A percentile compares a stretch with the other conserved stretches of the same genome.
These are phyloP conservation scores for Pelargonium fulgidum DNA, from an alignment of 441 rosid genomes.

Conservation along the genomic window DNA sequence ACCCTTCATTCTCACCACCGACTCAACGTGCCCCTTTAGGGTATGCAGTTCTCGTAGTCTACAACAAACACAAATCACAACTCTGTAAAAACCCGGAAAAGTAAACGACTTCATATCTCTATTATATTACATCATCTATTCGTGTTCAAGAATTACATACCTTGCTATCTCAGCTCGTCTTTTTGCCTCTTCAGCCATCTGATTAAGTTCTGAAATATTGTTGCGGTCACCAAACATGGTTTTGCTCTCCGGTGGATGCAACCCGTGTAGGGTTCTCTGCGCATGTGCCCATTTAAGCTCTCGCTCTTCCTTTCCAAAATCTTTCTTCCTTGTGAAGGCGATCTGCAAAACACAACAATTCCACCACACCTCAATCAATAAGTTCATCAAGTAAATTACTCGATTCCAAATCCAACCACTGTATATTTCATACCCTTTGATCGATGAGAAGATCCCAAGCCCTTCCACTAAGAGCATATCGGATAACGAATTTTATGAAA, in stretches of 20 bases:
- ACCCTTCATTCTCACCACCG: conserved; percentile 35
- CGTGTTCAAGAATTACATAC: conserved; percentile 14
- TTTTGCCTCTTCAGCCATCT: conserved; percentile 43
- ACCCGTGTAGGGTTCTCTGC: conserved; percentile 45
- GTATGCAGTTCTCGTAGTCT: conserved; percentile 37
- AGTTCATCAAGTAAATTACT: background rate
- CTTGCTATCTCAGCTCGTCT: conserved; percentile 48
- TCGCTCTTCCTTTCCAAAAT: conserved; percentile 42
- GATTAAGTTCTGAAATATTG: conserved; percentile 33
- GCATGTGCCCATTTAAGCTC: conserved; percentile 54
- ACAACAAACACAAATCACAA: conserved; percentile 14
- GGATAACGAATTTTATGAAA: conserved; percentile 38
- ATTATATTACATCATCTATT: no score
- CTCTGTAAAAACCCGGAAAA: background rate
- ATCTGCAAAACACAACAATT: conserved; percentile 23
- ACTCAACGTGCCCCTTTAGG: conserved; percentile 39
- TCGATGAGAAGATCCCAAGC: conserved; percentile 52
- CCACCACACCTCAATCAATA: conserved; percentile 9
- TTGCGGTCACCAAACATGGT: conserved; percentile 33
- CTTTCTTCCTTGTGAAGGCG: conserved; percentile 43
- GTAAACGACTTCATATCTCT: background rate
- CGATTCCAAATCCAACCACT: background rate
- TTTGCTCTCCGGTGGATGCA: conserved; percentile 37
- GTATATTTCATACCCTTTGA: conserved; percentile 33
- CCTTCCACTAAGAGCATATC: conserved; percentile 41